Evolutionary conservation across 352 stramenopile genomes (phyloP).

Genomic region (Globisporangium viniferum): DNA sequence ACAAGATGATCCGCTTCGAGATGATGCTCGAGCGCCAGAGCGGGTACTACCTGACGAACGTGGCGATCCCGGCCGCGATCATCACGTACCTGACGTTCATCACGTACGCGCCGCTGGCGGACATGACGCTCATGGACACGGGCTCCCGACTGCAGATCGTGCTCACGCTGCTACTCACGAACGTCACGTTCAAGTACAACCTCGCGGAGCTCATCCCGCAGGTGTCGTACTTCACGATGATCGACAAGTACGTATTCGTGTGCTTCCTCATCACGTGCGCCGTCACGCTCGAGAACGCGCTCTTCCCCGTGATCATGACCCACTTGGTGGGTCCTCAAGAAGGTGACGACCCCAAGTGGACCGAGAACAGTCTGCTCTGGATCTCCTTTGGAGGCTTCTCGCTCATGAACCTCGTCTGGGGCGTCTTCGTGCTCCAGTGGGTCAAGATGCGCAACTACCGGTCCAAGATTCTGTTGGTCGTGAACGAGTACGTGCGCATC

Average conservation of each 20-base stretch:
- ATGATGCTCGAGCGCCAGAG: constrained; percentile 53
- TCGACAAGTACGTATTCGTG: constrained; percentile 36
- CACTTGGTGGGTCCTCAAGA: neutral
- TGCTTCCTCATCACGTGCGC: constrained; percentile 54
- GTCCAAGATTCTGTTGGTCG: constrained; percentile 12
- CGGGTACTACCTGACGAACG: constrained; percentile 53
- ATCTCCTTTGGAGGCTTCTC: constrained; percentile 24
- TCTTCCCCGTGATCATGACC: constrained; percentile 25
- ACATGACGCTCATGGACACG: constrained; percentile 19
- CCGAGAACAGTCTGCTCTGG: constrained; percentile 17
- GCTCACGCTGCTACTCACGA: constrained; percentile 57
- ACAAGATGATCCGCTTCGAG: constrained; percentile 49
- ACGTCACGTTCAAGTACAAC: constrained; percentile 61
- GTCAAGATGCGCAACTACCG: constrained; percentile 18
- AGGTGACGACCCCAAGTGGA: neutral
- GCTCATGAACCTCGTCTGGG: constrained; percentile 28
- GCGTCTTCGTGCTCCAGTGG: constrained; percentile 18
- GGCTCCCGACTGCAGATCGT: constrained; percentile 54
- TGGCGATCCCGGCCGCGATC: constrained; percentile 26
- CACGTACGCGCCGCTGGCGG: constrained; percentile 5
- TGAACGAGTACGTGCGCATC: constrained; percentile 25
- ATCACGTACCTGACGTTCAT: constrained; percentile 17
- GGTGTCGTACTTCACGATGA: constrained; percentile 56
- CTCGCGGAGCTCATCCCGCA: constrained; percentile 47
- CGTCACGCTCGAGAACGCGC: constrained; percentile 55